Percentiles rank a stretch among this genome's conserved stretches.
Conservation (phyloP, 2,329 filamentous ascomycete genomes). For the Ceratocystis variospora region DNA sequence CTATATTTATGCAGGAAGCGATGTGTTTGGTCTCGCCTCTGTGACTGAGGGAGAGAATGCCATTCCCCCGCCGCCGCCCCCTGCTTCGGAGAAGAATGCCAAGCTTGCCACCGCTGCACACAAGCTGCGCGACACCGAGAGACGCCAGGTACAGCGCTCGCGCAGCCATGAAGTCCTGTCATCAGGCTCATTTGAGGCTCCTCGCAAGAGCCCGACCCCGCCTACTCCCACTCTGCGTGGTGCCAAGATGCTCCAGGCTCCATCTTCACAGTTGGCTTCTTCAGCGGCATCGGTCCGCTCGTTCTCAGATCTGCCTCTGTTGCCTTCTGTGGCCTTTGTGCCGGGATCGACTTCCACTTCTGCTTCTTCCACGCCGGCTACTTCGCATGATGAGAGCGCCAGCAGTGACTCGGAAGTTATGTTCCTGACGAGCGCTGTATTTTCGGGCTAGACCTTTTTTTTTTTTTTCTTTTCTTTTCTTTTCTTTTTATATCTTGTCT, state of each 20-base stretch:
- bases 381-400: conserved; percentile 24
- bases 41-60: conserved; percentile 40
- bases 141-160: conserved; percentile 33
- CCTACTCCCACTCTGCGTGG: conserved; percentile 2
- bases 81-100: conserved; percentile 21
- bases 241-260: conserved; percentile 23
- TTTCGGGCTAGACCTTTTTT: conserved; percentile 27
- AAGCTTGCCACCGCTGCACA: conserved; percentile 16
- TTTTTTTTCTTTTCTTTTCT: conserved; percentile 12
- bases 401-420: conserved; percentile 25
- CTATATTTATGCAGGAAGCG: conserved; percentile 52
- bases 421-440: conserved; percentile 39
- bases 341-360: conserved; percentile 9
- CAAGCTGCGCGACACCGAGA: conserved; percentile 26
- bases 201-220: conserved; percentile 12
- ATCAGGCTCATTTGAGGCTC: conserved; percentile 23
- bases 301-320: conserved; percentile 2
- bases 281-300: conserved; percentile 1
- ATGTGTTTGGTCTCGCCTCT: conserved; percentile 51
- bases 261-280: not conserved
- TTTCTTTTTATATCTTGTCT: conserved; percentile 9
- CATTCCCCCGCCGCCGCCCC: conserved; percentile 22
- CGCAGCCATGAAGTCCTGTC: conserved; percentile 40
- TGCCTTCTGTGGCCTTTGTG: conserved; percentile 2
- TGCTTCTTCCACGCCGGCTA: not conserved